Base-by-base conservation (phyloP, 1,284 basidiomycete genomes). In the Cutaneotrichosporon dermatis region DNA sequence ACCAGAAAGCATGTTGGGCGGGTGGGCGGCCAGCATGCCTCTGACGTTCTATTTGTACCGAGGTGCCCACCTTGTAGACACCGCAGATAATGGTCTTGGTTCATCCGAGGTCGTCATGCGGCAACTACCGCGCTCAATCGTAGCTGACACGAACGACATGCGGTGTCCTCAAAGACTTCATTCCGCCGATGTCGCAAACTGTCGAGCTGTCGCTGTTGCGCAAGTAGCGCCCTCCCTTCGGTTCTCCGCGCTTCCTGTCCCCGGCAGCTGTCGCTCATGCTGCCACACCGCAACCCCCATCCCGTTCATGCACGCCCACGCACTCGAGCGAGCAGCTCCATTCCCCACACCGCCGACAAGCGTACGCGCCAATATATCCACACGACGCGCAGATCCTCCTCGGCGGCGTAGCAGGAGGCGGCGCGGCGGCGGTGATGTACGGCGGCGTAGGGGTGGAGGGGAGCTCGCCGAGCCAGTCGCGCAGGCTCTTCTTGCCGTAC, bases 401-500 rank as follows among this genome's bases (percentile, higher is more conserved):
- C 11, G 73, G 45, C 2, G 75, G 72, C 5, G 58, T 65, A 4
- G 34, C n/a, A 0, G 74, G 72, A 2, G 69, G 59, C 1, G 69
- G 67, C 4, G 72, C 66, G 0, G 59, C 61, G 4, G 74, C 69
- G 6, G 63, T 56, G n/a, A 73, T 16, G 42, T 76, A 75, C 11
- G 75, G 75, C 16, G 70, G 71, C 2, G 58, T 61, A 1, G 73
- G 72, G 0, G 61, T 54, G 0, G 64, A 34, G 0, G 74, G 74
- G 42, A 76, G 63, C 58, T 78, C 76, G 34, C 73, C 73, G 25
- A 78, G 51, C 73, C 75, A 78, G 59, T 77, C 76, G 55, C 71
- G 70, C n/a, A 76, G 57, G 11, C 61, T 66, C 56, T 78, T 78
- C 55, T 71, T 72, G 34, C 65, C 66, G 40, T 72, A 73, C 52